These are phyloP conservation scores for Xerocomus nothofagi DNA, from an alignment of 1,284 basidiomycete genomes.

Conservation along the genomic window DNA sequence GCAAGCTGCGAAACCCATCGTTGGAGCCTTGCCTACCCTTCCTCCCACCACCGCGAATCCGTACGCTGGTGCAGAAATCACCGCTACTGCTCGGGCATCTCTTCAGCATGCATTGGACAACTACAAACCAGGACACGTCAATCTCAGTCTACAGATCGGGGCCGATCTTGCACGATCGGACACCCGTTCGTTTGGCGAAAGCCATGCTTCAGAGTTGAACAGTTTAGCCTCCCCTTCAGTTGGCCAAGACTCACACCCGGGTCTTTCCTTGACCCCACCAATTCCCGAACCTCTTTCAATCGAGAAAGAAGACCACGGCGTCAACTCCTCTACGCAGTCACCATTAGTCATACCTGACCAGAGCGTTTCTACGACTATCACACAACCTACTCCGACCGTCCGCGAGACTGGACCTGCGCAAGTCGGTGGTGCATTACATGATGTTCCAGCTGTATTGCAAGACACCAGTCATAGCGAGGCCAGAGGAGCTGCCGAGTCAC, in stretches of 20 bases:
- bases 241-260: constrained; percentile 32
- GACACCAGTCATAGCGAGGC: constrained; percentile 16
- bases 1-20: constrained; percentile 62
- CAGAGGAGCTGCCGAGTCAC: constrained; percentile 28
- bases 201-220: constrained; percentile 70
- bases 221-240: constrained; percentile 45
- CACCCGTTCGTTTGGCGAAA: constrained; percentile 77
- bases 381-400: constrained; percentile 51
- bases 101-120: constrained; percentile 75
- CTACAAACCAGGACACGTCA: constrained; percentile 65
- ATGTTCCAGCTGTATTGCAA: constrained; percentile 45
- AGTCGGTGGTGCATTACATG: constrained; percentile 58
- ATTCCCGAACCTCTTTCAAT: constrained; percentile 15
- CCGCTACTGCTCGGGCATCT: constrained; percentile 68
- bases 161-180: constrained; percentile 67
- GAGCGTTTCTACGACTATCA: constrained; percentile 52
- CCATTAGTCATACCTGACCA: constrained; percentile 54
- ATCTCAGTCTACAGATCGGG: constrained; percentile 46
- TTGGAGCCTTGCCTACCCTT: constrained; percentile 58
- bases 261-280: constrained; percentile 46
- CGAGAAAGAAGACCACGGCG: constrained; percentile 4
- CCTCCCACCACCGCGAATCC: constrained; percentile 56
- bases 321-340: background rate
- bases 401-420: constrained; percentile 71
- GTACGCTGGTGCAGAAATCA: constrained; percentile 60